Base-by-base conservation (phyloP, 1,284 basidiomycete genomes). In the Schizophyllum commune region DNA sequence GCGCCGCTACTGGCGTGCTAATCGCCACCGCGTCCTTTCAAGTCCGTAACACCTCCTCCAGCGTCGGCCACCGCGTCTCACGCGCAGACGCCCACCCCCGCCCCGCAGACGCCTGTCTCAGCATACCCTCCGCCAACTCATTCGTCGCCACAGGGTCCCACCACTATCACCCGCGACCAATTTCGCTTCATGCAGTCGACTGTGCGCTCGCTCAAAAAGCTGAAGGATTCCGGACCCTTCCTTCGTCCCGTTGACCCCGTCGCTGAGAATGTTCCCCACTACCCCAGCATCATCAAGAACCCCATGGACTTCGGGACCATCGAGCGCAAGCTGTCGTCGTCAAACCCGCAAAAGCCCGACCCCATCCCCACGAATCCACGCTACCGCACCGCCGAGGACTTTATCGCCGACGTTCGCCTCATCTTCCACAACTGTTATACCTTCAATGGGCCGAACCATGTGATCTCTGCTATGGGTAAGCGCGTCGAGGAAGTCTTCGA, bases 271-370 rank as follows among this genome's bases (percentile, higher is more conserved):
- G 91, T 99, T 64, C 97, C 95, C 13, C 94, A 96, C 71, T 99
- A 99, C 70, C 84, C 83, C 55, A 82, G 82, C 60, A 86, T 98
- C 70, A 87, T 99, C 76, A 91, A 88, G 69, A 84, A 83, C 34
- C 97, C 97, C 0, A 98, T 98, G 93, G 97, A 99, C 73, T 83
- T 99, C 58, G 83, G 86, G n/a, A 97, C 96, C 21, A 85, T 98
- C 64, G 96, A 98, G 75, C 85, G 85, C 68, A 97, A 98, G 75
- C 80, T 98, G 52, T 71, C 74, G 32, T 84, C 89, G 1, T 91
- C 90, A 8, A 92, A 91, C 68, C 90, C 92, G 4, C 73, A 78
- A 66, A 94, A 92, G 72, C 86, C 85, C 33, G 89, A 92, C 64
- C 73, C 79, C 17, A 89, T 88, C 67, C 74, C 77, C 1, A 72